Evolutionary conservation across 257 asterid species (phyloP).

Genomic region (Misopates orontium): DNA sequence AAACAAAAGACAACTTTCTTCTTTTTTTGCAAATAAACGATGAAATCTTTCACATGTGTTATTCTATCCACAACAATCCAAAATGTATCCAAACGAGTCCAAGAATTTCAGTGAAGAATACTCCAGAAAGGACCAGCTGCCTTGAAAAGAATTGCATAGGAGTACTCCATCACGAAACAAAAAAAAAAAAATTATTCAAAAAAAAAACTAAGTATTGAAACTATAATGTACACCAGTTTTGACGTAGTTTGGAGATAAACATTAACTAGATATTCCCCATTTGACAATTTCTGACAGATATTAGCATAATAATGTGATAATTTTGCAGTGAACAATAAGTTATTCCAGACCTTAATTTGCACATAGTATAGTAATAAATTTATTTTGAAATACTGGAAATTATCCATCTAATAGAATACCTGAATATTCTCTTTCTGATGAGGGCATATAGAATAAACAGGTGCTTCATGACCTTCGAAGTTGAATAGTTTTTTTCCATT

Average conservation of each 20-base stretch:
- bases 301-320: not conserved
- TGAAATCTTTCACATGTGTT: no score
- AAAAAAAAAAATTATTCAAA: not conserved
- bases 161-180: not conserved
- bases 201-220: no score
- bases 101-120: not conserved
- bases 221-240: not conserved
- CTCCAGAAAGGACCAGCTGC: not conserved
- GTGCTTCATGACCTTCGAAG: slow-evolving; percentile 98
- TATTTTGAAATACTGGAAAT: not conserved
- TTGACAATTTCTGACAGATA: not conserved
- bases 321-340: not conserved
- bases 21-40: no score
- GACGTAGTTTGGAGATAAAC: slow-evolving; percentile 5
- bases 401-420: slow-evolving; percentile 40
- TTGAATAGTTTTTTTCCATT: slow-evolving; percentile 78
- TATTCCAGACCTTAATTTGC: not conserved
- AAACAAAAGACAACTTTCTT: no score
- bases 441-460: slow-evolving; percentile 94
- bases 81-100: no score
- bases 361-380: not conserved
- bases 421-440: slow-evolving; percentile 96
- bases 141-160: not conserved
- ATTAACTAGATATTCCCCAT: not conserved
- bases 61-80: no score